Conservation (phyloP, 495 filamentous ascomycete genomes). For the Annulohypoxylon maeteangense region DNA sequence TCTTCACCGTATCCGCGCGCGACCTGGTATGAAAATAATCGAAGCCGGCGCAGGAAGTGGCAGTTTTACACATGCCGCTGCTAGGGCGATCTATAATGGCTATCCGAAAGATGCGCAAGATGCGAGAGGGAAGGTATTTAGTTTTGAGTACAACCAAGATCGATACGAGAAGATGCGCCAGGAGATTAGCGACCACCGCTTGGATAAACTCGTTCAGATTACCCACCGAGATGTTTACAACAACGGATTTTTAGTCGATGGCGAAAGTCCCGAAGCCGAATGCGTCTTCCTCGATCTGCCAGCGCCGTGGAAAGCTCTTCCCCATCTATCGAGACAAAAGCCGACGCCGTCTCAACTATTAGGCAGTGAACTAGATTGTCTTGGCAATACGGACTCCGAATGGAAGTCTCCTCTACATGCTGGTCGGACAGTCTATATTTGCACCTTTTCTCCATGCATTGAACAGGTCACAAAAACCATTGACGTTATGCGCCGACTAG, state of each 20-base stretch:
- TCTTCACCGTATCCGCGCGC: conserved; percentile 82
- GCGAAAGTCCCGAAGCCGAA: conserved; percentile 71
- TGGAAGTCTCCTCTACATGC: conserved; percentile 78
- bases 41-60: conserved; percentile 96
- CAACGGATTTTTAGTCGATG: conserved; percentile 78
- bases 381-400: conserved; percentile 22
- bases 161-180: conserved; percentile 75
- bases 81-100: conserved; percentile 87
- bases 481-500: conserved; percentile 75
- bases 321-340: conserved; percentile 76
- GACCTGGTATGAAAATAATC: conserved; percentile 83
- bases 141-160: conserved; percentile 90
- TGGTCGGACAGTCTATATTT: conserved; percentile 73
- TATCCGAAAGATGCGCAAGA: conserved; percentile 62
- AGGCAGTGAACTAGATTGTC: conserved; percentile 17
- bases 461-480: conserved; percentile 92
- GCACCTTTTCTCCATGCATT: conserved; percentile 95
- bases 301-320: conserved; percentile 90
- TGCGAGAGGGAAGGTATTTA: conserved; percentile 80
- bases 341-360: conserved; percentile 44
- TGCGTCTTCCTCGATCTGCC: conserved; percentile 93
- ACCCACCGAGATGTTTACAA: conserved; percentile 93
- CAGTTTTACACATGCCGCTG: conserved; percentile 92
- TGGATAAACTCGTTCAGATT: conserved; percentile 78
- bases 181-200: conserved; percentile 79